Percentiles rank a stretch among this genome's conserved stretches.
Evolutionary conservation across 257 asterid species (phyloP).

Genomic region (Primulina eburnea): DNA sequence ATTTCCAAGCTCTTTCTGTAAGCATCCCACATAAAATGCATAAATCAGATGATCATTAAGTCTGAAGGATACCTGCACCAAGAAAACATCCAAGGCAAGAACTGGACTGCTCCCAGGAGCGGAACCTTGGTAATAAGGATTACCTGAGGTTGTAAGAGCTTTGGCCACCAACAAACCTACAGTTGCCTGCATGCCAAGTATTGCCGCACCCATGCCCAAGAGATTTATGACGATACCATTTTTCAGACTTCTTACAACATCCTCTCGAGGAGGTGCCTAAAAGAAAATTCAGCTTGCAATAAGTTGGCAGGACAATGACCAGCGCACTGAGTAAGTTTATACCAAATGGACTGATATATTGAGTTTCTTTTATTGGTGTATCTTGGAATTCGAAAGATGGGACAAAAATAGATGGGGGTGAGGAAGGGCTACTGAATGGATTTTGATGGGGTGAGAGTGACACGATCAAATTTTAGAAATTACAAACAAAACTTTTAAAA

Average conservation of each 20-base stretch:
- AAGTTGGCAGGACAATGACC: conserved; percentile 2
- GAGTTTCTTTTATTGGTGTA: not conserved
- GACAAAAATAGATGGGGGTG: not conserved
- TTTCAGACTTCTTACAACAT: conserved; percentile 78
- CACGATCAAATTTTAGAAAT: not conserved
- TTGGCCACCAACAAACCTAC: conserved; percentile 94
- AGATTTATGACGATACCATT: conserved; percentile 77
- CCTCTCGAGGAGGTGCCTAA: conserved; percentile 99
- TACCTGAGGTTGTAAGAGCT: conserved; percentile 90
- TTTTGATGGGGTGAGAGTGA: not conserved
- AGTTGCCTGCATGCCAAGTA: conserved; percentile 95
- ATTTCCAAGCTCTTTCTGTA: not conserved
- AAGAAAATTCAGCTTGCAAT: conserved; percentile 18
- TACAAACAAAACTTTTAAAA: not conserved
- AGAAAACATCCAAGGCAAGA: conserved; percentile 92
- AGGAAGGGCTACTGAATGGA: not conserved
- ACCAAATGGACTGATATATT: not conserved
- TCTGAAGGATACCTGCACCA: conserved; percentile 79
- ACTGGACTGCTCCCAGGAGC: conserved; percentile 78
- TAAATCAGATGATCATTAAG: not conserved
- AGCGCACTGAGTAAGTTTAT: not conserved
- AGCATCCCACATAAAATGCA: not conserved
- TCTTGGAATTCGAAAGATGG: not conserved
- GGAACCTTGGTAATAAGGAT: conserved; percentile 76
- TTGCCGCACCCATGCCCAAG: conserved; percentile 92